Conservation (phyloP, 2,329 filamentous ascomycete genomes). For the Penicillium sp. region DNA sequence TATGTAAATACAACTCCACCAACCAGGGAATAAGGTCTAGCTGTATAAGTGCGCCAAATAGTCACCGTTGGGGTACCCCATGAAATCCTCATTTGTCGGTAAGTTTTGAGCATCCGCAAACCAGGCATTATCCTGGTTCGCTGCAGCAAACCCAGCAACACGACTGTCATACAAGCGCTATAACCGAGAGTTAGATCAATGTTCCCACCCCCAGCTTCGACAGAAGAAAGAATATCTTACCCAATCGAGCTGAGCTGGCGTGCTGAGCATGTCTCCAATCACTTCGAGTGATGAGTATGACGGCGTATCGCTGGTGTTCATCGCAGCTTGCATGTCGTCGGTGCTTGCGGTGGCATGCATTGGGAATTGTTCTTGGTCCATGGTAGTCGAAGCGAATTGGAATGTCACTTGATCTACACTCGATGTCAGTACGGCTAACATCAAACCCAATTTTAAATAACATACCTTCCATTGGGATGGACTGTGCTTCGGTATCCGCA, state of each 20-base stretch:
- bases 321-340: not conserved
- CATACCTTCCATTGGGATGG: not conserved
- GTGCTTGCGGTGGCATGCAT: not conserved
- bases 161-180: conserved; percentile 23
- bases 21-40: not conserved
- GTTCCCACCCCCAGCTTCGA: not conserved
- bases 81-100: conserved; percentile 7
- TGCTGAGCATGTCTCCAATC: conserved; percentile 38
- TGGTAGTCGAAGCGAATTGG: not conserved
- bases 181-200: conserved; percentile 1
- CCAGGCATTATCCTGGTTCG: conserved; percentile 19
- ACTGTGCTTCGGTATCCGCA: conserved; percentile 3
- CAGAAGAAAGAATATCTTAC: conserved; percentile 20
- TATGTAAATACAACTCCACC: not conserved
- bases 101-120: not conserved
- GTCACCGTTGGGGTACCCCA: not conserved
- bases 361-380: conserved; percentile 8
- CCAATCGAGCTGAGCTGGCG: conserved; percentile 36
- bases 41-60: not conserved
- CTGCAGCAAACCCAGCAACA: conserved; percentile 13
- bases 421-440: not conserved
- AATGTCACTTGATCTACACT: conserved; percentile 6
- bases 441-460: not conserved
- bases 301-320: conserved; percentile 1
- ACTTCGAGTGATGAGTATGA: conserved; percentile 26